Percentiles rank a stretch among this genome's conserved stretches.
Conservation (phyloP, 2,329 filamentous ascomycete genomes). For the Calonectria crousiana region DNA sequence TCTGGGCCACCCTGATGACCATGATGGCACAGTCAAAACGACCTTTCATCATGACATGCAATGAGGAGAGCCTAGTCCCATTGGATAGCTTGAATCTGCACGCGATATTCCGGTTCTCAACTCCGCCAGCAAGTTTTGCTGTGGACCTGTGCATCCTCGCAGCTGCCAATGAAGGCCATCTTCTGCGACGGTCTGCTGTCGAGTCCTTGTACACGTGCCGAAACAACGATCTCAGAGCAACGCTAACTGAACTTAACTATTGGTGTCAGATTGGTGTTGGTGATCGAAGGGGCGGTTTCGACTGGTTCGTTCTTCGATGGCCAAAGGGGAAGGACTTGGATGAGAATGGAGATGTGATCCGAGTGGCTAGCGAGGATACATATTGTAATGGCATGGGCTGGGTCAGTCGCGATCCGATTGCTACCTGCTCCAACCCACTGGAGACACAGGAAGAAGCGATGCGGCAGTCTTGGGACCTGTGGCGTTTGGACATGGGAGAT, state of each 20-base stretch:
- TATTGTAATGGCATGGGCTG: conserved; percentile 84
- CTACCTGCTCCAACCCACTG: conserved; percentile 48
- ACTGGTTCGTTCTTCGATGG: conserved; percentile 89
- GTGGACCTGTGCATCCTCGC: conserved; percentile 85
- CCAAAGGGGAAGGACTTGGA: conserved; percentile 79
- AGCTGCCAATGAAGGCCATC: conserved; percentile 90
- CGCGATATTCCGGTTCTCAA: conserved; percentile 82
- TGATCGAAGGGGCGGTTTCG: conserved; percentile 86
- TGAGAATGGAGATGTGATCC: conserved; percentile 73
- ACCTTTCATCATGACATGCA: conserved; percentile 96
- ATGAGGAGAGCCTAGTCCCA: conserved; percentile 87
- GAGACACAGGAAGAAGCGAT: conserved; percentile 72
- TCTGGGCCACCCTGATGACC: conserved; percentile 85
- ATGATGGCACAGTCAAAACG: conserved; percentile 88
- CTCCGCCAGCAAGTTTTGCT: conserved; percentile 75
- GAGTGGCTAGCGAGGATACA: conserved; percentile 85
- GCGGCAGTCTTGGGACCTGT: conserved; percentile 75
- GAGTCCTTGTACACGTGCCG: conserved; percentile 78
- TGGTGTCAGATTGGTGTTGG: conserved; percentile 98
- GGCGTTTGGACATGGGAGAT: conserved; percentile 73
- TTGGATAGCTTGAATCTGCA: conserved; percentile 81
- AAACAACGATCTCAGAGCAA: conserved; percentile 79
- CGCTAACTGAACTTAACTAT: conserved; percentile 87
- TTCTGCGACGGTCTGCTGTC: conserved; percentile 76
- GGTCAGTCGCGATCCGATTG: conserved; percentile 72